Conservation (phyloP, 352 stramenopile species). For the Peronospora farinosa region DNA sequence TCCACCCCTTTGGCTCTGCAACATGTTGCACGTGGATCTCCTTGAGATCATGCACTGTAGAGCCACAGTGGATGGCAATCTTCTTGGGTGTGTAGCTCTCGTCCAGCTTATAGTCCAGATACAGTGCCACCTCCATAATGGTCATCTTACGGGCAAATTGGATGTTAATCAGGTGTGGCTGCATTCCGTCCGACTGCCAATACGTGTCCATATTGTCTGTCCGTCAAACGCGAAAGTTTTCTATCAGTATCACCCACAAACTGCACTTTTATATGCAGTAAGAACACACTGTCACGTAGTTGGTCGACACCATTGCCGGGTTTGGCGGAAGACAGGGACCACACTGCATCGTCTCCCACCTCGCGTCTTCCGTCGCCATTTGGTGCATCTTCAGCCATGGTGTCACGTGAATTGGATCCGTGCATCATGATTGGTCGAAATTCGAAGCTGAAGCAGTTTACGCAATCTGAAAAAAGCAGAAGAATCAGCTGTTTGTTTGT, state of each 20-base stretch:
- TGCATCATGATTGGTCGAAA: constrained; percentile 12
- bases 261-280: neutral
- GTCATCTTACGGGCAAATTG: constrained; percentile 94
- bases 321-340: constrained; percentile 95
- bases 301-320: constrained; percentile 97
- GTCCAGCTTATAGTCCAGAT: constrained; percentile 96
- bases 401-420: neutral
- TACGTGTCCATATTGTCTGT: constrained; percentile 94
- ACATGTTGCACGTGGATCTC: constrained; percentile 90
- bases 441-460: constrained; percentile 4
- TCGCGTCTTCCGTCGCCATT: constrained; percentile 39
- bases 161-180: constrained; percentile 97
- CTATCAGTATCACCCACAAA: constrained; percentile 2
- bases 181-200: constrained; percentile 92
- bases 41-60: constrained; percentile 93
- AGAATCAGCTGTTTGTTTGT: neutral
- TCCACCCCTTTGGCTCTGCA: constrained; percentile 91
- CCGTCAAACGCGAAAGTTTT: neutral
- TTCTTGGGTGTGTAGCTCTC: constrained; percentile 98
- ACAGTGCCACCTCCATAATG: constrained; percentile 92
- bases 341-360: constrained; percentile 88
- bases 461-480: neutral
- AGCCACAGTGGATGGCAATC: constrained; percentile 88
- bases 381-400: constrained; percentile 1
- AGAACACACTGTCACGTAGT: constrained; percentile 86